Conservation (phyloP, 805 yeast genomes). For the Teunomyces cretensis region DNA sequence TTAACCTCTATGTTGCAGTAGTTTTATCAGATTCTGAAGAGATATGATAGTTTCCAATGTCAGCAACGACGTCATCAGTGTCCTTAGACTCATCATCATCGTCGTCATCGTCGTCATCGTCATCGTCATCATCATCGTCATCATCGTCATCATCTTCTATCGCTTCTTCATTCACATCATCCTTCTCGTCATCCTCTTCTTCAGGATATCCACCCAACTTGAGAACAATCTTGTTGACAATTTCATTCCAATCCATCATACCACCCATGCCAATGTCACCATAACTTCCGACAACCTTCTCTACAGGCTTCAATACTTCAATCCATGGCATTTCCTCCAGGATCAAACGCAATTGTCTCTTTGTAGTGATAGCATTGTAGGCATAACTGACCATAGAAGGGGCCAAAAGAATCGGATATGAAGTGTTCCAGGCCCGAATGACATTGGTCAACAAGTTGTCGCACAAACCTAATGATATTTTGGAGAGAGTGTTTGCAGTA, state of each 20-base stretch:
- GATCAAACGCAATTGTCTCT: conserved; percentile 72
- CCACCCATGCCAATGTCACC: conserved; percentile 99
- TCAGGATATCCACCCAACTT: conserved; percentile 58
- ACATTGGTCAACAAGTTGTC: conserved; percentile 90
- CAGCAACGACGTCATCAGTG: conserved; percentile 11
- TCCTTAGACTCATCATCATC: conserved; percentile 30
- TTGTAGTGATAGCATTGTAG: conserved; percentile 85
- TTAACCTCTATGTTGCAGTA: conserved; percentile 2
- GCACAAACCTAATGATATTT: conserved; percentile 86
- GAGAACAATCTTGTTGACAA: conserved; percentile 79
- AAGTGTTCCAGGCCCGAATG: conserved; percentile 93
- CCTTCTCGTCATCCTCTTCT: conserved; percentile 51
- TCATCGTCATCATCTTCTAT: conserved; percentile 31
- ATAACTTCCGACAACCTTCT: conserved; percentile 86
- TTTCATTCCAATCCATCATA: conserved; percentile 96
- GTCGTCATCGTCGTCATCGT: conserved; percentile 48
- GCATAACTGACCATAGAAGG: conserved; percentile 96
- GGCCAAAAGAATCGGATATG: conserved; percentile 83
- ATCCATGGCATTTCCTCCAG: conserved; percentile 94
- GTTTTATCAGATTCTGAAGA: background rate
- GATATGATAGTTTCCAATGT: conserved; percentile 3
- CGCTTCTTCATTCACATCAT: conserved; percentile 41
- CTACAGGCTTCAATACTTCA: conserved; percentile 90
- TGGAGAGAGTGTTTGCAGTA: conserved; percentile 89
- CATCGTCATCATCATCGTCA: conserved; percentile 40